Evolutionary conservation across 116 monocot species (phyloP).

Genomic region (Phalaenopsis hybrid): DNA sequence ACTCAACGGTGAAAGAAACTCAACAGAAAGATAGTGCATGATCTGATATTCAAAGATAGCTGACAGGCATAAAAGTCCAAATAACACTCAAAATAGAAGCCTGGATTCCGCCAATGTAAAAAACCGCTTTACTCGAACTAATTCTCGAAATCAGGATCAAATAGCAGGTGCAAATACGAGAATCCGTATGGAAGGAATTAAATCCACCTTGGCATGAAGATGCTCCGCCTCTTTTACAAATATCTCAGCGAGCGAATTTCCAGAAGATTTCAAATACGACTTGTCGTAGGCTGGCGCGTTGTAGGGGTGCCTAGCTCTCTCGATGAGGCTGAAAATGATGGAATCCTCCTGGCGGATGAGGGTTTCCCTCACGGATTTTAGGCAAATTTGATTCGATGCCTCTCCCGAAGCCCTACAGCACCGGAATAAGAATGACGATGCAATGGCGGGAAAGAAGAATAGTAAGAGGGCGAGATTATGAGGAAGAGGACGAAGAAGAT

Average conservation of each 20-base stretch:
- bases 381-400: slow-evolving; percentile 15
- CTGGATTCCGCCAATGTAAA: too few species aligned
- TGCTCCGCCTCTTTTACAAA: slow-evolving; percentile 61
- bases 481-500: neutral
- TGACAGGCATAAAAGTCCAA: neutral
- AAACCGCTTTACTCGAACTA: neutral
- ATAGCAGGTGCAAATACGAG: neutral
- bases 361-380: slow-evolving; percentile 57
- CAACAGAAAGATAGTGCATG: neutral
- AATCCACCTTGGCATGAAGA: slow-evolving; percentile 55
- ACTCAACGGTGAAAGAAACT: neutral
- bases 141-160: neutral
- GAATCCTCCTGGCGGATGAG: slow-evolving; percentile 73
- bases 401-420: slow-evolving; percentile 1
- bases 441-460: neutral
- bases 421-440: neutral
- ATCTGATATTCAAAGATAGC: neutral
- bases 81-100: neutral
- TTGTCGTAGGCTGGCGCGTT: slow-evolving; percentile 50
- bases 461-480: neutral
- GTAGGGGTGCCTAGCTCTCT: slow-evolving; percentile 51
- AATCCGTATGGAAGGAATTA: neutral
- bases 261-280: slow-evolving; percentile 4
- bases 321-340: slow-evolving; percentile 78
- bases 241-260: slow-evolving; percentile 40